Conservation (phyloP, 108 stramenopile genomes). For the Conticribra weissflogii region DNA sequence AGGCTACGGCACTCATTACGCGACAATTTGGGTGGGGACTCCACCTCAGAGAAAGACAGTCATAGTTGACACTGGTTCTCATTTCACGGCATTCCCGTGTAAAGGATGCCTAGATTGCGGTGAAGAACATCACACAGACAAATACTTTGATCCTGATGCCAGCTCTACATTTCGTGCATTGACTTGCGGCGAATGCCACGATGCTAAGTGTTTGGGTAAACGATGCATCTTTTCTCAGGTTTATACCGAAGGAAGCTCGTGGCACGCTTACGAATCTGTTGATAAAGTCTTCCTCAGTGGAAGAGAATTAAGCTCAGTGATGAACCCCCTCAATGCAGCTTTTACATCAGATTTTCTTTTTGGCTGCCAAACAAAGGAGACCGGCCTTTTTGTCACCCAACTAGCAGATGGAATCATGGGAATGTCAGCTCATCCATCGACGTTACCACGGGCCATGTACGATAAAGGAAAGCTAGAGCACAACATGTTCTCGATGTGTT, state of each 20-base stretch:
- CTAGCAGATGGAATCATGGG: constrained; percentile 97
- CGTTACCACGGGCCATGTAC: constrained; percentile 53
- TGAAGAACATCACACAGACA: constrained; percentile 89
- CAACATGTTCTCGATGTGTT: constrained; percentile 74
- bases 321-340: constrained; percentile 8
- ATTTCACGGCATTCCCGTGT: constrained; percentile 96
- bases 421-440: constrained; percentile 62
- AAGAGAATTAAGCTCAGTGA: not conserved
- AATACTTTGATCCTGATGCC: constrained; percentile 75
- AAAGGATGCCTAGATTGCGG: constrained; percentile 82
- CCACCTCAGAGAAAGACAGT: constrained; percentile 92
- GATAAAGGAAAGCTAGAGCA: constrained; percentile 54
- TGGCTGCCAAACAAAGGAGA: constrained; percentile 89
- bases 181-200: constrained; percentile 61
- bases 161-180: constrained; percentile 64
- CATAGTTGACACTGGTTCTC: constrained; percentile 95
- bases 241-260: constrained; percentile 83
- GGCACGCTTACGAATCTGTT: constrained; percentile 72
- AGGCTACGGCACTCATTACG: constrained; percentile 94
- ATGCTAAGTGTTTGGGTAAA: constrained; percentile 46
- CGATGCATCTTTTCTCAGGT: constrained; percentile 64
- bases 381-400: constrained; percentile 92
- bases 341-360: constrained; percentile 77
- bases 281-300: constrained; percentile 75
- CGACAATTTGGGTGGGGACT: constrained; percentile 90